These are phyloP conservation scores for Arthromyces matolae DNA, from an alignment of 768 basidiomycete species.

Conservation along the genomic window DNA sequence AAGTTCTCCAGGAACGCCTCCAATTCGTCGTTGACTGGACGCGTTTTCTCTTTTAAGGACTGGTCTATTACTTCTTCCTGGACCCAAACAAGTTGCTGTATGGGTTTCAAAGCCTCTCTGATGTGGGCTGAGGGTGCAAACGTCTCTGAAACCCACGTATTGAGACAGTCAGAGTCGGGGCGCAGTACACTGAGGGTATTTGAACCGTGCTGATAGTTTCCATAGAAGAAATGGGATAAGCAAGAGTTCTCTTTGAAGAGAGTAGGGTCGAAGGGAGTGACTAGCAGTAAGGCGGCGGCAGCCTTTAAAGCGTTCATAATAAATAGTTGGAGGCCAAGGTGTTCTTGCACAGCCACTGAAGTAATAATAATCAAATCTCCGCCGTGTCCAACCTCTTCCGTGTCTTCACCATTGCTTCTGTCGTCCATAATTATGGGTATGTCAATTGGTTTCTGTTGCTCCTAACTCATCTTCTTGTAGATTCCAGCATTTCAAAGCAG, in stretches of 20 bases:
- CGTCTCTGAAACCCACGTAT: slow-evolving; percentile 24
- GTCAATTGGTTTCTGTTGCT: not conserved
- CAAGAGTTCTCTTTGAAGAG: slow-evolving; percentile 41
- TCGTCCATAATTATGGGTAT: slow-evolving; percentile 23
- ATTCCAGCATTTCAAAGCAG: slow-evolving; percentile 73
- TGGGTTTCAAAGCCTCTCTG: slow-evolving; percentile 19
- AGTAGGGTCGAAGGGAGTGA: slow-evolving; percentile 41
- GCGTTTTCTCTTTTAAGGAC: slow-evolving; percentile 32
- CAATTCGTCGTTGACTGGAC: slow-evolving; percentile 29
- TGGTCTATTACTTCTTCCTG: slow-evolving; percentile 51
- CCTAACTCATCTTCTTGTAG: slow-evolving; percentile 32
- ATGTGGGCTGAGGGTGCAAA: slow-evolving; percentile 27
- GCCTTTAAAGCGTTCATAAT: slow-evolving; percentile 17
- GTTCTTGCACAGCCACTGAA: slow-evolving; percentile 19
- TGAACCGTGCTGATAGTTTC: slow-evolving; percentile 46
- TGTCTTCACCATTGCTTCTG: slow-evolving; percentile 11
- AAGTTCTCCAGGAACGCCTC: slow-evolving; percentile 32
- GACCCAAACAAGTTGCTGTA: slow-evolving; percentile 56
- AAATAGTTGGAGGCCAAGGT: not conserved
- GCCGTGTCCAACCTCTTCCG: slow-evolving; percentile 1
- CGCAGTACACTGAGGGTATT: slow-evolving; percentile 44
- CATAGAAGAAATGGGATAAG: slow-evolving; percentile 49
- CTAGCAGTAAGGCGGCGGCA: slow-evolving; percentile 32
- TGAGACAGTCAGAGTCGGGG: slow-evolving; percentile 38
- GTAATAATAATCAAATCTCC: slow-evolving; percentile 3